Percentiles rank a stretch among this genome's conserved stretches.
Evolutionary conservation across 306 rosid genomes (phyloP).

Genomic region (Myrica gale): DNA sequence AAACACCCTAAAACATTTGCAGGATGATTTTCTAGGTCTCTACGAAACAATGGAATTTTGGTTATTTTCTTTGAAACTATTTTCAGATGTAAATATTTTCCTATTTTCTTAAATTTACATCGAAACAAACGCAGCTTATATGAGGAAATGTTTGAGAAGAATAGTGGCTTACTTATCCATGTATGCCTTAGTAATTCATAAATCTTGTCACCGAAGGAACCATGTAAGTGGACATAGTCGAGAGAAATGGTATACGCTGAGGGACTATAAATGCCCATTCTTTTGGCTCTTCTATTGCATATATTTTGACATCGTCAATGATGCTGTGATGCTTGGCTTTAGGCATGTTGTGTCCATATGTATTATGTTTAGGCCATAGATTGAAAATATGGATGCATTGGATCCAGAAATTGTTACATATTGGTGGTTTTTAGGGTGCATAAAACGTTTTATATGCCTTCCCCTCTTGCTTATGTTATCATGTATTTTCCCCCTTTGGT

Average conservation of each 20-base stretch:
- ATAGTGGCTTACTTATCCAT: background rate
- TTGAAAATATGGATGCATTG: background rate
- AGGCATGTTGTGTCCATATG: background rate
- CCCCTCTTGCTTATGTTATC: too few species aligned
- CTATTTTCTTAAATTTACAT: too few species aligned
- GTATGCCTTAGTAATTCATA: background rate
- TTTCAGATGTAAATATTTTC: too few species aligned
- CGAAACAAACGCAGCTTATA: too few species aligned
- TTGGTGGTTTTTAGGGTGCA: background rate
- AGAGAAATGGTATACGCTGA: background rate
- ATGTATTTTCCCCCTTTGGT: background rate
- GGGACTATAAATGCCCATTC: background rate
- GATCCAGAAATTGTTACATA: background rate
- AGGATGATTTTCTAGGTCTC: too few species aligned
- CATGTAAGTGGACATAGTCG: background rate
- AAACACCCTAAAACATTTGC: too few species aligned
- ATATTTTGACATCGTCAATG: background rate
- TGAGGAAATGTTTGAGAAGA: background rate
- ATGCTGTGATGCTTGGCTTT: background rate
- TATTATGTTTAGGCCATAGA: background rate
- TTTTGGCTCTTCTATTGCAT: background rate
- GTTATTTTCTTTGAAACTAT: too few species aligned
- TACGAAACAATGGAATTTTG: too few species aligned
- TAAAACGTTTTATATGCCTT: background rate
- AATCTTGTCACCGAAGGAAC: background rate